A percentile compares a stretch with the other conserved stretches of the same genome.
phyloP scores from a whole-genome alignment of 2,329 filamentous ascomycete species.

The Alternaria brassicae region DNA sequence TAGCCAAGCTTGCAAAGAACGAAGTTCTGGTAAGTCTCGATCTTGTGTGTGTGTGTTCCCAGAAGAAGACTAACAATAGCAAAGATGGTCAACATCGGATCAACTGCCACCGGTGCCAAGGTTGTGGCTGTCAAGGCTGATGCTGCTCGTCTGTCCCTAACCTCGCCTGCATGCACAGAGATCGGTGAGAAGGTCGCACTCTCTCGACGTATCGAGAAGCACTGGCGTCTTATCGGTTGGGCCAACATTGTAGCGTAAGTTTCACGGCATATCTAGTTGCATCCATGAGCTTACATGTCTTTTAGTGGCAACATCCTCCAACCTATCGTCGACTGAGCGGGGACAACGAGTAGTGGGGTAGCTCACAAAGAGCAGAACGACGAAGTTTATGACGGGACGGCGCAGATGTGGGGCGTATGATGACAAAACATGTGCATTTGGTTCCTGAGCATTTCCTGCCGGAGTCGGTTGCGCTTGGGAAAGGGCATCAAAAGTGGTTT shows the following conservation, averaged over 20 bases:
- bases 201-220: constrained; percentile 96
- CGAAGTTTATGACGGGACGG: constrained; percentile 26
- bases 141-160: constrained; percentile 92
- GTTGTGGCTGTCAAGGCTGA: constrained; percentile 97
- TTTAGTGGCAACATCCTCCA: constrained; percentile 50
- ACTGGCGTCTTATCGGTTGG: constrained; percentile 71
- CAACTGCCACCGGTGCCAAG: constrained; percentile 96
- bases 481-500: constrained; percentile 35
- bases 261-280: constrained; percentile 2
- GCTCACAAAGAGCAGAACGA: constrained; percentile 14
- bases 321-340: constrained; percentile 41
- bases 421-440: constrained; percentile 34
- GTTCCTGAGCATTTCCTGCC: constrained; percentile 43
- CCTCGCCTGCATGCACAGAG: constrained; percentile 93
- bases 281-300: constrained; percentile 24
- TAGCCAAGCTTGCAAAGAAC: constrained; percentile 97
- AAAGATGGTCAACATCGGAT: constrained; percentile 97
- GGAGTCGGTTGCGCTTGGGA: constrained; percentile 36
- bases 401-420: constrained; percentile 20
- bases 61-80: constrained; percentile 19
- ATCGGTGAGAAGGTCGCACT: constrained; percentile 98
- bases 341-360: constrained; percentile 2
- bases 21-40: constrained; percentile 72
- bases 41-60: background rate
- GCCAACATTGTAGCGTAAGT: constrained; percentile 54